These are phyloP conservation scores for Phytophthora tentaculata DNA, from an alignment of 352 stramenopile genomes.

Conservation along the genomic window DNA sequence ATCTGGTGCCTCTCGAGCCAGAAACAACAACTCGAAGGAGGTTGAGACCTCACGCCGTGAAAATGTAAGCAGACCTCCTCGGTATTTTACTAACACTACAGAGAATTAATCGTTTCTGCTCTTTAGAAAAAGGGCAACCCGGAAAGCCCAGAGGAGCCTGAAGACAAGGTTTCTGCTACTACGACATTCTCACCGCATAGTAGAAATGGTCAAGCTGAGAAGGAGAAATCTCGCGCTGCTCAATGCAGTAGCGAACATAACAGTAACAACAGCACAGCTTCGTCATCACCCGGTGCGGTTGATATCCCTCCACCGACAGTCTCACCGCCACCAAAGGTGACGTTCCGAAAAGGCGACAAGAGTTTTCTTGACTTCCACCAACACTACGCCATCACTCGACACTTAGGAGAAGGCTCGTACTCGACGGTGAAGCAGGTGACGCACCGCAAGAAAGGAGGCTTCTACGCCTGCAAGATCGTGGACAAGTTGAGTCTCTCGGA, in stretches of 20 bases:
- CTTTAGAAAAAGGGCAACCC: conserved; percentile 17
- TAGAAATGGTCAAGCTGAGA: conserved; percentile 7
- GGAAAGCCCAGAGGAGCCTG: conserved; percentile 21
- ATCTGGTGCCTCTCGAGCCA: conserved; percentile 7
- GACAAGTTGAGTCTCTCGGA: conserved; percentile 80
- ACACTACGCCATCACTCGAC: conserved; percentile 78
- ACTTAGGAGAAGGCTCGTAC: conserved; percentile 89
- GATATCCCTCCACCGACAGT: conserved; percentile 8
- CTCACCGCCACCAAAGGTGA: conserved; percentile 36
- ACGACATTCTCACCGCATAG: conserved; percentile 1
- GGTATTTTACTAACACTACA: too few species aligned
- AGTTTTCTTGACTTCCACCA: conserved; percentile 87
- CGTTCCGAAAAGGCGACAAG: conserved; percentile 79
- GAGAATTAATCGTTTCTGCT: too few species aligned
- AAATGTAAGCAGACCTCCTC: conserved; percentile 17
- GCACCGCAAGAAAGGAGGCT: conserved; percentile 73
- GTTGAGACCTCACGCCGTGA: conserved; percentile 11
- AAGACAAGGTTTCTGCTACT: conserved; percentile 23
- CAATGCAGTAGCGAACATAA: conserved; percentile 21
- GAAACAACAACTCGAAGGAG: conserved; percentile 28
- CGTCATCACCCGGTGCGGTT: conserved; percentile 5
- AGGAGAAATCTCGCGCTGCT: conserved; percentile 5
- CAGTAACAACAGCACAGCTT: conserved; percentile 29
- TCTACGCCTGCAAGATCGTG: conserved; percentile 86
- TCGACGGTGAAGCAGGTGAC: conserved; percentile 90